Conservation (phyloP, 2,329 filamentous ascomycete genomes). For the Ophiostoma tasmaniense region DNA sequence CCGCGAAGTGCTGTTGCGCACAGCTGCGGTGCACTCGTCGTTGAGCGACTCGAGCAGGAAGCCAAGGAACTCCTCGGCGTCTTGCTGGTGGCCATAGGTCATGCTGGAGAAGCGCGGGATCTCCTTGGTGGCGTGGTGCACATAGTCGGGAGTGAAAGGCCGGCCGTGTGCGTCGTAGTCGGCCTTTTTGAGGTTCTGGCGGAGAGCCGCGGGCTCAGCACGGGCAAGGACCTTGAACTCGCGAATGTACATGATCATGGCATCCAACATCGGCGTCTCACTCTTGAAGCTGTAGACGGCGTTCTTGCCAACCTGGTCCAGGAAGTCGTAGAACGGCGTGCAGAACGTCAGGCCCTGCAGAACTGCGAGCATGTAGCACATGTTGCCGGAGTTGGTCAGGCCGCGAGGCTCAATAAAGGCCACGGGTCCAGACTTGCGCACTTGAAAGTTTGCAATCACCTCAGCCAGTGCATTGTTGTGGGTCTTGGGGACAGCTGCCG, state of each 20-base stretch:
- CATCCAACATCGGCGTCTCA: conserved; percentile 86
- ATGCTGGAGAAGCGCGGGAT: conserved; percentile 85
- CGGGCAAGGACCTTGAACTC: conserved; percentile 83
- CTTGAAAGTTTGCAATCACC: conserved; percentile 64
- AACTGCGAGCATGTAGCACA: conserved; percentile 99
- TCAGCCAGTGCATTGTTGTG: conserved; percentile 60
- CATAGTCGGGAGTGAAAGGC: conserved; percentile 84
- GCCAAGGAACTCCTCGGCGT: conserved; percentile 93
- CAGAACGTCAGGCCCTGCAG: conserved; percentile 94
- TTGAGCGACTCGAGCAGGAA: conserved; percentile 88
- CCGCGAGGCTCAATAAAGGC: conserved; percentile 86
- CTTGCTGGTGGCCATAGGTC: conserved; percentile 94
- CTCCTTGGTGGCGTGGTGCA: conserved; percentile 85
- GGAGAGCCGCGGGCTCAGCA: conserved; percentile 65
- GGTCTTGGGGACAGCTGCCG: conserved; percentile 35
- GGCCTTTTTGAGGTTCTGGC: conserved; percentile 64
- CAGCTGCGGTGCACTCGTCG: conserved; percentile 78
- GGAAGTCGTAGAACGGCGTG: conserved; percentile 85
- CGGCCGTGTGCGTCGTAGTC: conserved; percentile 88
- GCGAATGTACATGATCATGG: conserved; percentile 93
- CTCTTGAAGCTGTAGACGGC: conserved; percentile 89
- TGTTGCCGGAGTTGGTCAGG: conserved; percentile 93
- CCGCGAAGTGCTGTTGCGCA: conserved; percentile 41
- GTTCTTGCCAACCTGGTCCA: conserved; percentile 77
- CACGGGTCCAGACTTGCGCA: conserved; percentile 56